phyloP scores from a whole-genome alignment of 2,329 filamentous ascomycete species.

The Beauveria sp. region DNA sequence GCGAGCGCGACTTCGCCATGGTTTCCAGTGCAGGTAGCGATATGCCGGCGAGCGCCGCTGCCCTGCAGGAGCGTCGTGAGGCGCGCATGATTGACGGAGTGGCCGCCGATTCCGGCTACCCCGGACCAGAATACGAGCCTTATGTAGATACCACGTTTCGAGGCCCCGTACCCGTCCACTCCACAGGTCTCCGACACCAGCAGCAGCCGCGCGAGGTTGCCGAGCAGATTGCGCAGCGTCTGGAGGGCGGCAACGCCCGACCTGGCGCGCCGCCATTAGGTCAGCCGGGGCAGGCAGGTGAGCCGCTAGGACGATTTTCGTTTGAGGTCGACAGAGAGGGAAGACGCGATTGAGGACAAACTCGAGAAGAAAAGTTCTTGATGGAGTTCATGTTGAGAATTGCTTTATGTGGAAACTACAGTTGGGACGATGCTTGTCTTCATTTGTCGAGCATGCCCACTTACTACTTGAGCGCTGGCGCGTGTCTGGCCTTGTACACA shows the following conservation, averaged over 20 bases:
- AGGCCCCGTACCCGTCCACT: conserved; percentile 41
- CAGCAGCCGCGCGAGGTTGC: conserved; percentile 43
- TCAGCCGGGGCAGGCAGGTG: conserved; percentile 34
- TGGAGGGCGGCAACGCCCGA: conserved; percentile 42
- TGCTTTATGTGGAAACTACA: not conserved
- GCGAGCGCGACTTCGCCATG: conserved; percentile 17
- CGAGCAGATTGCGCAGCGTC: conserved; percentile 54
- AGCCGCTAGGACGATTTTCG: conserved; percentile 49
- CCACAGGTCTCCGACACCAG: conserved; percentile 8
- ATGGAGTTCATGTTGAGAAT: not conserved
- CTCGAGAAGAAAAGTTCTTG: not conserved
- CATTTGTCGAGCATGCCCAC: not conserved
- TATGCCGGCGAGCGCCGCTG: conserved; percentile 38
- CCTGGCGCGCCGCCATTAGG: conserved; percentile 30
- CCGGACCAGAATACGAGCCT: conserved; percentile 41
- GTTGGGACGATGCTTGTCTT: not conserved
- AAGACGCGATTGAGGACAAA: conserved; percentile 21
- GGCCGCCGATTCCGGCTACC: conserved; percentile 46
- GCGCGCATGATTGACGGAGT: conserved; percentile 62
- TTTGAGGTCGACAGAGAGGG: conserved; percentile 39
- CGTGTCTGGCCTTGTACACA: not conserved
- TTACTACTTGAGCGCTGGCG: not conserved
- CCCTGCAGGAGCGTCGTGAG: conserved; percentile 47
- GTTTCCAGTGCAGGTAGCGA: conserved; percentile 26
- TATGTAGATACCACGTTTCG: conserved; percentile 60